Evolutionary conservation across 2,329 filamentous ascomycete species (phyloP).

Genomic region (Cryphonectria naterciae): DNA sequence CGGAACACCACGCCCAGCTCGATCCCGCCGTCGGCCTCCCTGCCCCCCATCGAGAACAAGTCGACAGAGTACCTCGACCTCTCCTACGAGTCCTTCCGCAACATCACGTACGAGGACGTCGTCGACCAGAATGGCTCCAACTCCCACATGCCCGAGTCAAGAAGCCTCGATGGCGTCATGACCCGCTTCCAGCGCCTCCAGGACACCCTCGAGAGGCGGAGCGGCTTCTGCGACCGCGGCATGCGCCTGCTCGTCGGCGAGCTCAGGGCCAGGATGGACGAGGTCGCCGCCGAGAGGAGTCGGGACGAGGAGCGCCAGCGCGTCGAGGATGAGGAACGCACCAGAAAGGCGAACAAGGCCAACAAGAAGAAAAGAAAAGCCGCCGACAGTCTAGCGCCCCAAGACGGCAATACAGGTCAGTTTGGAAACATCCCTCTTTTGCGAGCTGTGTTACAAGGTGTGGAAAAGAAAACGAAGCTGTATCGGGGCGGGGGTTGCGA

Average conservation of each 20-base stretch:
- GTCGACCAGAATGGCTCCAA: slow-evolving; percentile 64
- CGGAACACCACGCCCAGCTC: slow-evolving; percentile 78
- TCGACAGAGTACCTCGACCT: slow-evolving; percentile 71
- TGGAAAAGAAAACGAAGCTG: not conserved
- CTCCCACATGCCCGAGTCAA: slow-evolving; percentile 65
- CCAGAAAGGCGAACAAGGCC: slow-evolving; percentile 61
- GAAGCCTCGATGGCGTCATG: slow-evolving; percentile 65
- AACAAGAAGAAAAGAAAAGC: slow-evolving; percentile 84
- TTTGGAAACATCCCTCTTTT: slow-evolving; percentile 13
- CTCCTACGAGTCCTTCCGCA: slow-evolving; percentile 60
- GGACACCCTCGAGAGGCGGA: slow-evolving; percentile 69
- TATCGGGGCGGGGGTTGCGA: not conserved
- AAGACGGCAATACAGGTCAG: slow-evolving; percentile 50
- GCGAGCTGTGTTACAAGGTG: not conserved
- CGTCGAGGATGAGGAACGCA: slow-evolving; percentile 52
- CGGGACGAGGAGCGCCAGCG: slow-evolving; percentile 55
- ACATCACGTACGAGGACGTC: slow-evolving; percentile 69
- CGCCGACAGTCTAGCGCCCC: slow-evolving; percentile 59
- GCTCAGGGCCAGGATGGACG: slow-evolving; percentile 65
- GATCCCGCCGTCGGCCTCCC: slow-evolving; percentile 51
- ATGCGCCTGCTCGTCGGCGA: slow-evolving; percentile 72
- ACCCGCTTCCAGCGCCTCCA: slow-evolving; percentile 66
- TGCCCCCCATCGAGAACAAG: slow-evolving; percentile 58
- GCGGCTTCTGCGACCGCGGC: slow-evolving; percentile 70
- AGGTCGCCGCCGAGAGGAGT: slow-evolving; percentile 49